Evolutionary conservation across 305 asterid species (phyloP).

Genomic region (Fraxinus greggii): DNA sequence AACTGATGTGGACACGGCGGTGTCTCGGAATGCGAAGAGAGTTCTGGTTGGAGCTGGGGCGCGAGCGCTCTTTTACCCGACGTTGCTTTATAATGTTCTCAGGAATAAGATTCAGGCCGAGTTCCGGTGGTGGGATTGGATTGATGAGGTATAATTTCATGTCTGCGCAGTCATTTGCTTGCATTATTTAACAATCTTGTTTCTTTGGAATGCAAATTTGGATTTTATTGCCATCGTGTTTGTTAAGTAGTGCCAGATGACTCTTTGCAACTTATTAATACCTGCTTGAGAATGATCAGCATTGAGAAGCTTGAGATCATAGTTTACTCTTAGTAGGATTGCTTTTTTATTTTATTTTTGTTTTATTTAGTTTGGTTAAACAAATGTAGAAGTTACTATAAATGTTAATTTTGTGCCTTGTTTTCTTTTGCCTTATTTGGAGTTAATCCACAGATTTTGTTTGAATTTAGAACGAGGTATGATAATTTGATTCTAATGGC

Average conservation of each 20-base stretch:
- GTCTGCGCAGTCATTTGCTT: background rate
- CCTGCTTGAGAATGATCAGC: background rate
- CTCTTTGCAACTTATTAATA: background rate
- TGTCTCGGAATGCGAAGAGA: slow-evolving; percentile 32
- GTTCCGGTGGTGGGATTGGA: slow-evolving; percentile 61
- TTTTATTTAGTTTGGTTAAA: background rate
- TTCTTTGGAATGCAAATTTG: background rate
- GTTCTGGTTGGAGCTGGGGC: slow-evolving; percentile 45
- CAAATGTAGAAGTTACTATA: background rate
- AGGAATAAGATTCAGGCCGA: slow-evolving; percentile 45
- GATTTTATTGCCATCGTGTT: background rate
- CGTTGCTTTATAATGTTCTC: slow-evolving; percentile 43
- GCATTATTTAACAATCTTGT: background rate
- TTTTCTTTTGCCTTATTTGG: background rate
- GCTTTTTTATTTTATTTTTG: background rate
- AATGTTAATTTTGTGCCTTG: background rate
- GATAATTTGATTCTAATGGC: background rate
- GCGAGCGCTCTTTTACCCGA: slow-evolving; percentile 47
- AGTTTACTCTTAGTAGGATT: background rate
- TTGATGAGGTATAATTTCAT: slow-evolving; percentile 40
- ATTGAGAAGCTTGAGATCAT: background rate
- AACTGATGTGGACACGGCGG: slow-evolving; percentile 17
- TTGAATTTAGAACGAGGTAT: slow-evolving; percentile 1
- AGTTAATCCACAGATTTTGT: background rate
- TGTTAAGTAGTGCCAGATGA: background rate